Percentiles rank a stretch among this genome's conserved stretches.
Conservation (phyloP, 768 basidiomycete genomes). For the Lentinula raphanica region DNA sequence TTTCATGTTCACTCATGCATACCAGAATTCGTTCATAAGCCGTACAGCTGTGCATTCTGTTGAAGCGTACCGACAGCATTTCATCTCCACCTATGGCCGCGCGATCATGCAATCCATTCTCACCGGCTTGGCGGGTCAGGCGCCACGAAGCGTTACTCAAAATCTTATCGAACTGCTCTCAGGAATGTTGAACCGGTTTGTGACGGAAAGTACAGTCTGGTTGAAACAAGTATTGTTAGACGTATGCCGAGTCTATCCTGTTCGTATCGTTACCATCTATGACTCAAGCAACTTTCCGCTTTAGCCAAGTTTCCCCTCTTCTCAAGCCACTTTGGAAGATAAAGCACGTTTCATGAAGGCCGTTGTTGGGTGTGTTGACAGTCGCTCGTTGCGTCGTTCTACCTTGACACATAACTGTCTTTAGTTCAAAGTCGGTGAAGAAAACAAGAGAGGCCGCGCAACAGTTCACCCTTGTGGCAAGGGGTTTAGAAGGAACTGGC, state of each 20-base stretch:
- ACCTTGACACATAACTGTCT: neutral
- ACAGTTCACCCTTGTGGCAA: constrained; percentile 79
- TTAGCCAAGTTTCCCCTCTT: constrained; percentile 70
- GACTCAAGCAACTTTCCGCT: neutral
- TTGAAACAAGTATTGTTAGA: constrained; percentile 65
- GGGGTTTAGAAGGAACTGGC: constrained; percentile 79
- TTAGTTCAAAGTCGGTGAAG: constrained; percentile 66
- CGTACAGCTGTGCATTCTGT: constrained; percentile 62
- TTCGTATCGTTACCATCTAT: constrained; percentile 1
- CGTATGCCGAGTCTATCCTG: constrained; percentile 38
- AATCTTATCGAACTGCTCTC: constrained; percentile 83
- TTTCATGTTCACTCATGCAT: neutral
- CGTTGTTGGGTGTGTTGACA: constrained; percentile 52
- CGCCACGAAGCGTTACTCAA: constrained; percentile 76
- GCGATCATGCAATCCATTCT: constrained; percentile 69
- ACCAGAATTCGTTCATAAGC: constrained; percentile 59
- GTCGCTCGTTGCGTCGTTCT: neutral
- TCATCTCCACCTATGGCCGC: constrained; percentile 54
- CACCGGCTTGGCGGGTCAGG: constrained; percentile 75
- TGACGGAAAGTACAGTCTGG: constrained; percentile 59
- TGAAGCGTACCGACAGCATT: constrained; percentile 44
- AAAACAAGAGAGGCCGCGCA: constrained; percentile 78
- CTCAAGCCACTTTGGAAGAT: constrained; percentile 66
- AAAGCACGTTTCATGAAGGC: constrained; percentile 77
- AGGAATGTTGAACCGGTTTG: constrained; percentile 54